Percentiles rank a stretch among this genome's conserved stretches.
Evolutionary conservation across 805 yeast genomes (phyloP).

Genomic region (Monosporozyma yasuniensis): DNA sequence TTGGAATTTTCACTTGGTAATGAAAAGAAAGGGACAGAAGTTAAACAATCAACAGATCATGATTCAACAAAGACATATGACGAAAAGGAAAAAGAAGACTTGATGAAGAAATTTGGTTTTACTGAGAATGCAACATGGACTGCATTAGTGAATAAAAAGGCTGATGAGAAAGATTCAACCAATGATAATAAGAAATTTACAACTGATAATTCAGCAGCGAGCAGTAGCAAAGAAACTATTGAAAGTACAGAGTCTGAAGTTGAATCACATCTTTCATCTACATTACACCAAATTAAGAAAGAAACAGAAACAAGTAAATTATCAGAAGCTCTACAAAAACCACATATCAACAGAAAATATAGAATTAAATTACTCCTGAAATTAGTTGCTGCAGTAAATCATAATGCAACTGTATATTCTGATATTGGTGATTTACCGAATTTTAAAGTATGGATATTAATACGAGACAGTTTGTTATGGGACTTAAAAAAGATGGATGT

Average conservation of each 20-base stretch:
- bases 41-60: slow-evolving; percentile 5
- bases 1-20: slow-evolving; percentile 24
- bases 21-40: slow-evolving; percentile 11
- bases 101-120: slow-evolving; percentile 26
- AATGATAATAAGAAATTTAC: not conserved
- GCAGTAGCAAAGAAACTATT: not conserved
- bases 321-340: slow-evolving; percentile 6
- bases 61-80: slow-evolving; percentile 19
- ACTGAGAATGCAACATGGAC: slow-evolving; percentile 29
- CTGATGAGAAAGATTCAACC: slow-evolving; percentile 3
- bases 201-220: not conserved
- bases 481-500: slow-evolving; percentile 18
- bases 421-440: slow-evolving; percentile 25
- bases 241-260: not conserved
- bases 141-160: slow-evolving; percentile 18
- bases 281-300: not conserved
- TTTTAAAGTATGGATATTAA: slow-evolving; percentile 27
- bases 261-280: not conserved
- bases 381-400: slow-evolving; percentile 23
- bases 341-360: slow-evolving; percentile 7
- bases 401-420: slow-evolving; percentile 27
- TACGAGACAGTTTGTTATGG: slow-evolving; percentile 29
- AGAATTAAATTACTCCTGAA: slow-evolving; percentile 20
- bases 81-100: slow-evolving; percentile 9
- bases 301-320: slow-evolving; percentile 5